phyloP scores from a whole-genome alignment of 108 stramenopile species.

The Cylindrotheca fusiformis region DNA sequence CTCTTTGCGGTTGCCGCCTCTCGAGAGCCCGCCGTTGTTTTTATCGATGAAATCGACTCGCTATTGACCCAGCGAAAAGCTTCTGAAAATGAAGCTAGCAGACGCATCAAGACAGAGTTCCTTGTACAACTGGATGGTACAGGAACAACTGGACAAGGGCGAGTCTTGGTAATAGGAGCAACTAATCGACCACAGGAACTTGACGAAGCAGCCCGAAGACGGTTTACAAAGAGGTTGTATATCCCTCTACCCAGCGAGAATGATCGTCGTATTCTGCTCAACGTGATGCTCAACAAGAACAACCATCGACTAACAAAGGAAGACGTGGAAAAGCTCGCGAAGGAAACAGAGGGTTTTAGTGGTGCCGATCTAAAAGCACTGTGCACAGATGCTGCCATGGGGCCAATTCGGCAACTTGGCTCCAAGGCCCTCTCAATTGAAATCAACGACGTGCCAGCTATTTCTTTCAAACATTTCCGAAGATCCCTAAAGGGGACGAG shows the following conservation, averaged over 20 bases:
- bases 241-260: constrained; percentile 90
- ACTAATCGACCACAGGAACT: constrained; percentile 98
- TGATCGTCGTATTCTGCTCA: constrained; percentile 76
- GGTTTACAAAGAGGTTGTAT: constrained; percentile 91
- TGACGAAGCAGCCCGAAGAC: constrained; percentile 98
- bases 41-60: constrained; percentile 96
- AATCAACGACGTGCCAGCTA: constrained; percentile 84
- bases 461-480: constrained; percentile 87
- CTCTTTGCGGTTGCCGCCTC: constrained; percentile 96
- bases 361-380: constrained; percentile 93
- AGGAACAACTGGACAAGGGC: constrained; percentile 68
- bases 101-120: constrained; percentile 94
- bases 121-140: constrained; percentile 93
- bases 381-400: constrained; percentile 94
- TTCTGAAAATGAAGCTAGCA: constrained; percentile 93
- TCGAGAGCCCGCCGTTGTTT: constrained; percentile 89
- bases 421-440: constrained; percentile 55
- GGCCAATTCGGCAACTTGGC: constrained; percentile 86
- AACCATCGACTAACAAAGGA: constrained; percentile 58
- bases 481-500: constrained; percentile 68
- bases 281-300: constrained; percentile 83
- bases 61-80: constrained; percentile 88
- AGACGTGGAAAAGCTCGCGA: constrained; percentile 73
- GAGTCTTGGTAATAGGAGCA: constrained; percentile 96
- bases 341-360: constrained; percentile 85